phyloP scores from a whole-genome alignment of 495 filamentous ascomycete genomes.

The Aspergillus biplanus region DNA sequence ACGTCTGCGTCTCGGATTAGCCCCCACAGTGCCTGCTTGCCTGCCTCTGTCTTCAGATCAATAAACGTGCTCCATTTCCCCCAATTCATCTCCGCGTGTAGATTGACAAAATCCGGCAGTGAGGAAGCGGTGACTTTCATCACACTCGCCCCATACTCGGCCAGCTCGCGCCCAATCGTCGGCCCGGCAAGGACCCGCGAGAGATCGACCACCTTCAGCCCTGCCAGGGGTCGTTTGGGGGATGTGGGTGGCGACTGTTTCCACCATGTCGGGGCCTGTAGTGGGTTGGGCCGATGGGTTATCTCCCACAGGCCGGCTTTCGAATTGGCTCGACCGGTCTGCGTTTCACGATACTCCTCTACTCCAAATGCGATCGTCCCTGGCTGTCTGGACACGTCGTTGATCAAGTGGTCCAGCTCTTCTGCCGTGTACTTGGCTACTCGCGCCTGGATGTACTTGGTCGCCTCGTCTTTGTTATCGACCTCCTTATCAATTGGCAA shows the following conservation, averaged over 20 bases:
- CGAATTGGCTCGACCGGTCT: constrained; percentile 54
- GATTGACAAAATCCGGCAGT: background rate
- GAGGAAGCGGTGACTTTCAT: constrained; percentile 53
- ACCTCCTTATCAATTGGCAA: constrained; percentile 29
- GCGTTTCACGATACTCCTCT: constrained; percentile 50
- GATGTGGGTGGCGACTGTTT: background rate
- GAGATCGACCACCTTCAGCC: constrained; percentile 62
- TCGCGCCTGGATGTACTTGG: constrained; percentile 7
- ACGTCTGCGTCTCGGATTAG: constrained; percentile 59
- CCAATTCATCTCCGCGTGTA: background rate
- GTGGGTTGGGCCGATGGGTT: constrained; percentile 31
- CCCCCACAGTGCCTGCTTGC: constrained; percentile 38
- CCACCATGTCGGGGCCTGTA: constrained; percentile 48
- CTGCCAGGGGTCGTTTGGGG: constrained; percentile 48
- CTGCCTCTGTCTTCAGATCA: constrained; percentile 50
- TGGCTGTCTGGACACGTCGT: constrained; percentile 54
- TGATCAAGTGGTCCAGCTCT: constrained; percentile 48
- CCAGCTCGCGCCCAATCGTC: constrained; percentile 51
- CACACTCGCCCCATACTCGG: constrained; percentile 62
- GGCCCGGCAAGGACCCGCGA: constrained; percentile 63
- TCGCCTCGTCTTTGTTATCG: constrained; percentile 3
- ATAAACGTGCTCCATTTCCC: constrained; percentile 58
- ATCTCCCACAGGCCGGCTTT: constrained; percentile 53
- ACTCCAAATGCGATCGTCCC: constrained; percentile 52
- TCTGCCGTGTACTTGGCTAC: constrained; percentile 6